Conservation (phyloP, 139 green algal genomes). For the Yamagishiella unicocca region DNA sequence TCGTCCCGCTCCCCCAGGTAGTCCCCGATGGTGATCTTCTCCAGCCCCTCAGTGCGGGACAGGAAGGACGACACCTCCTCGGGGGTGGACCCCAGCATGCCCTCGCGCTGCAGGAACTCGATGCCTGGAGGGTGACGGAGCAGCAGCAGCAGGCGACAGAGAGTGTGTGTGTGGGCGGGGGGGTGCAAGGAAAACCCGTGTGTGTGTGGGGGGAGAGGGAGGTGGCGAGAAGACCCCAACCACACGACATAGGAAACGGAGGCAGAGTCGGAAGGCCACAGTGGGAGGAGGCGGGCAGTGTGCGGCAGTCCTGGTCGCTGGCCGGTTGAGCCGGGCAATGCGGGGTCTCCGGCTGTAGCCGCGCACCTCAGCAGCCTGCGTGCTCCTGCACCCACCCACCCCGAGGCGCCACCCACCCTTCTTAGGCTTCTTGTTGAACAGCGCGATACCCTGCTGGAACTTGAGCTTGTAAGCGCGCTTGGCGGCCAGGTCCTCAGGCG, state of each 20-base stretch:
- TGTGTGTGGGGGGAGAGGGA: too few relatives aligned
- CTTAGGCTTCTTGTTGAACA: slow-evolving; percentile 98
- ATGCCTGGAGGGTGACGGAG: slow-evolving; percentile 15
- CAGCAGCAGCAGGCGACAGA: too few relatives aligned
- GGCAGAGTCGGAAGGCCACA: too few relatives aligned
- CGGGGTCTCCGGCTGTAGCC: too few relatives aligned
- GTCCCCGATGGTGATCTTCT: slow-evolving; percentile 96
- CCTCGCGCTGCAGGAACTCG: slow-evolving; percentile 77
- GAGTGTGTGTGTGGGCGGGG: too few relatives aligned
- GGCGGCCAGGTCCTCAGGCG: slow-evolving; percentile 47
- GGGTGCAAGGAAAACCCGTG: too few relatives aligned
- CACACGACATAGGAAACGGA: too few relatives aligned
- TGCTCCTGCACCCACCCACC: not conserved
- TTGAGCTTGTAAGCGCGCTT: slow-evolving; percentile 73
- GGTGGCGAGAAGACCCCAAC: too few relatives aligned
- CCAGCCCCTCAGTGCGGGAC: slow-evolving; percentile 75
- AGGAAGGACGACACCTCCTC: slow-evolving; percentile 86
- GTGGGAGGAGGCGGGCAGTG: too few relatives aligned
- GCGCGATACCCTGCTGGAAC: slow-evolving; percentile 84
- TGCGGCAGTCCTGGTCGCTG: too few relatives aligned
- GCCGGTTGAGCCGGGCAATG: too few relatives aligned
- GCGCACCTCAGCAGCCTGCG: too few relatives aligned
- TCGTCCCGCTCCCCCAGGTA: slow-evolving; percentile 98
- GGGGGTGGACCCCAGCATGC: slow-evolving; percentile 80
- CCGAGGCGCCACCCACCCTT: slow-evolving; percentile 77